A percentile compares a stretch with the other conserved stretches of the same genome.
phyloP scores from a whole-genome alignment of 2,329 filamentous ascomycete genomes.

The Paecilomyces variotii region DNA sequence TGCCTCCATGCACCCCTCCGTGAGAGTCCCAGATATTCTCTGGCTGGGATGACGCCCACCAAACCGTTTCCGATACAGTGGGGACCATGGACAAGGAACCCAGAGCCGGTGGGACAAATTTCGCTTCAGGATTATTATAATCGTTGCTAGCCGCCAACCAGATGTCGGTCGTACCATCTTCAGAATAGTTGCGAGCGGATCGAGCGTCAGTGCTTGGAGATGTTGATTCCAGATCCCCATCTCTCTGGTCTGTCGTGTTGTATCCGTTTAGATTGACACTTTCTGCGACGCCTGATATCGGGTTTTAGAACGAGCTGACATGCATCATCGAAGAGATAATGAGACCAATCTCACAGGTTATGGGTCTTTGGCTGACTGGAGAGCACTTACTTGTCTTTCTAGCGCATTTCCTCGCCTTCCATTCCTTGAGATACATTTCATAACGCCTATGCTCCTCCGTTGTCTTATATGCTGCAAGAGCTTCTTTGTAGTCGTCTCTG shows the following conservation, averaged over 20 bases:
- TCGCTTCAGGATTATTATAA: not conserved
- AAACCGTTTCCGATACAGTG: not conserved
- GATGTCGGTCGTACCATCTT: not conserved
- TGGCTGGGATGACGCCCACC: not conserved
- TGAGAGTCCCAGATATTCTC: not conserved
- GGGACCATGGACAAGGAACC: not conserved
- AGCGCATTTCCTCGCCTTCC: conserved; percentile 2
- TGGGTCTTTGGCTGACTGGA: not conserved
- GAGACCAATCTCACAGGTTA: not conserved
- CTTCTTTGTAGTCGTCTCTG: conserved; percentile 3
- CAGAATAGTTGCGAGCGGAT: not conserved
- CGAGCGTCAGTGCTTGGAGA: not conserved
- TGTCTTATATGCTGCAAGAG: conserved; percentile 2
- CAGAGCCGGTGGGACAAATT: not conserved
- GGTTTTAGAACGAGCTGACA: not conserved
- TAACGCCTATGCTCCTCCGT: conserved; percentile 2
- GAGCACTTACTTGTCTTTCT: not conserved
- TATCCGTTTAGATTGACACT: not conserved
- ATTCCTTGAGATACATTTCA: conserved; percentile 3
- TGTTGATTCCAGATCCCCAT: not conserved
- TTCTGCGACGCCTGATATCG: not conserved
- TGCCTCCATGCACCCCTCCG: not conserved
- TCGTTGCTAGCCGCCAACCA: not conserved
- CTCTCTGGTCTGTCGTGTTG: not conserved
- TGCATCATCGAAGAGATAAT: not conserved